Evolutionary conservation across 225 moss, liverwort and hornwort species (phyloP), one percentile per base, ranked within the genome.

Genomic region (Anthoceros angustus): DNA sequence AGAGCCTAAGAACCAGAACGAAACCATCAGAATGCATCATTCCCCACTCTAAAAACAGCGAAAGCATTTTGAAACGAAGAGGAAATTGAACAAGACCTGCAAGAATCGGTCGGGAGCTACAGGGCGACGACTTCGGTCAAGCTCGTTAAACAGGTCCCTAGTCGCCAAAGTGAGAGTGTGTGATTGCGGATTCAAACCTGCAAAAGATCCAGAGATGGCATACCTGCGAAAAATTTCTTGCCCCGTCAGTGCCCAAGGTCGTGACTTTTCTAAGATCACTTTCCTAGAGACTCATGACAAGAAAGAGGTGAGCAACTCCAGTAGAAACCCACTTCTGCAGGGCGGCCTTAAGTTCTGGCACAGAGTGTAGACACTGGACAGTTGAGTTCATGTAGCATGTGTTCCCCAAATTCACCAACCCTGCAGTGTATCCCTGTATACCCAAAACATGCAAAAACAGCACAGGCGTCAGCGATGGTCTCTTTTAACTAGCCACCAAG

Each of bases 371-470:
- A 64, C 95, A 98, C 78, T 98, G 95, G 48, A 98, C 70, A 20
- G 95, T 98, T 60, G 95, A 88, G 74, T 98, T 98, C 86, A 98
- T 76, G 78, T 98, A 98, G 71, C 95, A 98, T 9, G 95, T 98
- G 38, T 98, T 98, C 7, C 91, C 91, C 43, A 91, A 71, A 79
- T 98, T 98, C 60, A 84, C 82, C 10, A 98, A 71, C 1, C 95
- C 95, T 39, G 95, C 95, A 24, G 91, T 91, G 61, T 91, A 86
- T 6, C 91, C 95, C 43, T 41, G 6, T 41, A 64, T 6, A 25
- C 14, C 55, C 15, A 5, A 38, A 63, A 4, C 12, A 63, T 10
- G 11, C 63, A 24, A 63, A 63, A 15, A 24, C 63, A 24, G 38
- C 63, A 63, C 32, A 32, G 32, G 32, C 4, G 32, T 32, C 1